Conservation (phyloP, 495 filamentous ascomycete species). For the Viridothelium virens region DNA sequence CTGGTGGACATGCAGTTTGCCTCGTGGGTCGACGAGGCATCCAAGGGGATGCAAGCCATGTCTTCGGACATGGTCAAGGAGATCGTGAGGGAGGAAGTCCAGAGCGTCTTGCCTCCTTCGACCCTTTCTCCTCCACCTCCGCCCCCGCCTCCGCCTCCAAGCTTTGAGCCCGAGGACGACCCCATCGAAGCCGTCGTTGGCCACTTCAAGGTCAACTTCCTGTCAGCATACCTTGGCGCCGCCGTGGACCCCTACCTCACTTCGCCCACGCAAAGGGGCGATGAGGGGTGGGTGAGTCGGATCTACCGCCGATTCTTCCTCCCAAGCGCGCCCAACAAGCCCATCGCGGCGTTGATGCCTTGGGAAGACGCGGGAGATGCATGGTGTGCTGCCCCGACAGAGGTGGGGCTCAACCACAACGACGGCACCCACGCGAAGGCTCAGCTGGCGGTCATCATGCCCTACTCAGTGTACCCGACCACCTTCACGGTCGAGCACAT, state of each 20-base stretch:
- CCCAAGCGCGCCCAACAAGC: slow-evolving; percentile 22
- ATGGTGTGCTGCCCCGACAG: slow-evolving; percentile 49
- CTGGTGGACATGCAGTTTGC: not conserved
- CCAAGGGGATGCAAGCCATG: not conserved
- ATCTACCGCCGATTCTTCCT: slow-evolving; percentile 18
- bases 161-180: slow-evolving; percentile 6
- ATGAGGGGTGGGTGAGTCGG: not conserved
- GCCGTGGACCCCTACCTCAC: slow-evolving; percentile 28
- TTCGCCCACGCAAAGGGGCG: slow-evolving; percentile 18
- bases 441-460: slow-evolving; percentile 43
- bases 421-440: slow-evolving; percentile 26
- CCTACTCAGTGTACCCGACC: slow-evolving; percentile 44
- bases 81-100: not conserved
- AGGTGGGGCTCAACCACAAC: not conserved
- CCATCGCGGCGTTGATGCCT: slow-evolving; percentile 41
- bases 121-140: too few relatives aligned
- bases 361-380: slow-evolving; percentile 61
- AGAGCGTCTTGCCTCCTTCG: not conserved
- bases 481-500: slow-evolving; percentile 59
- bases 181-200: slow-evolving; percentile 14
- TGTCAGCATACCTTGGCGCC: slow-evolving; percentile 30
- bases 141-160: not conserved
- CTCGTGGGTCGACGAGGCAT: not conserved
- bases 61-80: not conserved
- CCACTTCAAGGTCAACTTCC: slow-evolving; percentile 30